These are phyloP conservation scores for Kodamaea restingae DNA, from an alignment of 805 yeast species.

Conservation along the genomic window DNA sequence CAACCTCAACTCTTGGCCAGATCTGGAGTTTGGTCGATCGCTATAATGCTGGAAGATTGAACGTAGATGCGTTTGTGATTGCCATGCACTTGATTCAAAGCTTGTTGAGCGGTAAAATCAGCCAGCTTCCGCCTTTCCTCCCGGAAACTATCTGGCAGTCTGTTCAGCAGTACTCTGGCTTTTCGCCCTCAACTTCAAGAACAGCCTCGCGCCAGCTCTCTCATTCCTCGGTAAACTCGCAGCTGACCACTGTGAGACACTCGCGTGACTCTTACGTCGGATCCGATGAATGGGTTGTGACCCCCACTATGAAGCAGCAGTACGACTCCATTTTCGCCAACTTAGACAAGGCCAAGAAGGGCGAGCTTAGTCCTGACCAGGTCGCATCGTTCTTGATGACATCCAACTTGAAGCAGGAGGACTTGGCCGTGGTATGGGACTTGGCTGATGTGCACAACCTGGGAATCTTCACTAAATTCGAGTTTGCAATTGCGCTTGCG, in stretches of 20 bases:
- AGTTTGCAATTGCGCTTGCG: slow-evolving; percentile 91
- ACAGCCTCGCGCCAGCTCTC: slow-evolving; percentile 26
- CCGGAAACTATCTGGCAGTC: slow-evolving; percentile 41
- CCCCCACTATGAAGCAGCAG: slow-evolving; percentile 67
- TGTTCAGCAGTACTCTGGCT: slow-evolving; percentile 15
- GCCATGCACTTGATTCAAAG: slow-evolving; percentile 96
- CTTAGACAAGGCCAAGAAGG: slow-evolving; percentile 62
- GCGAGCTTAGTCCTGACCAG: slow-evolving; percentile 67
- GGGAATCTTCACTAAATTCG: slow-evolving; percentile 74
- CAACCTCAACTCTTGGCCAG: slow-evolving; percentile 71
- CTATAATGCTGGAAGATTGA: slow-evolving; percentile 65
- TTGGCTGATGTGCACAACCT: slow-evolving; percentile 83
- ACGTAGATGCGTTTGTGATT: slow-evolving; percentile 72
- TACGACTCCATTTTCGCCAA: slow-evolving; percentile 76
- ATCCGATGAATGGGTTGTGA: slow-evolving; percentile 60
- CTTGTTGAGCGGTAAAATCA: slow-evolving; percentile 59
- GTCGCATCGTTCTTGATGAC: slow-evolving; percentile 88
- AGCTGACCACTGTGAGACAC: slow-evolving; percentile 33
- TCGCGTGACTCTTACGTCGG: slow-evolving; percentile 15
- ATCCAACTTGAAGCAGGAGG: slow-evolving; percentile 80
- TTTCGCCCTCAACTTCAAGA: slow-evolving; percentile 34
- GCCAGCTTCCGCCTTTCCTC: slow-evolving; percentile 47
- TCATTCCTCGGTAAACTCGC: slow-evolving; percentile 30
- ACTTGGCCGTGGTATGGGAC: slow-evolving; percentile 91
- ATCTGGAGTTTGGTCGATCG: slow-evolving; percentile 89